Percentiles rank a stretch among this genome's conserved stretches.
Evolutionary conservation across 1,139 yeast species (phyloP).

Genomic region (Zygoascus sp.): DNA sequence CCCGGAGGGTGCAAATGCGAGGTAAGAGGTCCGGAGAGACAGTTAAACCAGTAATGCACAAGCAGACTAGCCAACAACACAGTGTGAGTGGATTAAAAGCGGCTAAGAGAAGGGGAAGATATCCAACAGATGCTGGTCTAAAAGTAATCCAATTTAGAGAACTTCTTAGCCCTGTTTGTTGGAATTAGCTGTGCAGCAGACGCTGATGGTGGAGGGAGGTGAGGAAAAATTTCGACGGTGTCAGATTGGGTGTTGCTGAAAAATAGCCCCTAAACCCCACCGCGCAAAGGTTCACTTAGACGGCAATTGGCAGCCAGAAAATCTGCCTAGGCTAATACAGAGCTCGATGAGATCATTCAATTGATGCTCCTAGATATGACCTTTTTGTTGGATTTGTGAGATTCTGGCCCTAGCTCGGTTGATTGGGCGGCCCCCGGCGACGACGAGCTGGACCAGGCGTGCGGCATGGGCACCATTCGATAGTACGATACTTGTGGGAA

Average conservation of each 20-base stretch:
- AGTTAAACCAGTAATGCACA: too few species aligned
- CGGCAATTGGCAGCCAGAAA: background rate
- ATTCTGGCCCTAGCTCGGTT: too few species aligned
- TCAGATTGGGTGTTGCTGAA: background rate
- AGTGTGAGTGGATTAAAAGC: background rate
- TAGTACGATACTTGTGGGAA: too few species aligned
- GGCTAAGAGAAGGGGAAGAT: background rate
- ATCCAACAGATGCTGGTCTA: background rate
- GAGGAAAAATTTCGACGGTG: conserved; percentile 3
- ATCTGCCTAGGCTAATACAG: too few species aligned
- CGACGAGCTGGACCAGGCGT: too few species aligned
- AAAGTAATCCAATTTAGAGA: background rate
- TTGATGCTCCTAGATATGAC: too few species aligned
- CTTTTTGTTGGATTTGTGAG: too few species aligned
- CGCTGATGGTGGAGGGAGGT: conserved; percentile 1
- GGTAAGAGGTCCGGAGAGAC: background rate
- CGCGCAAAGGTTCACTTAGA: too few species aligned
- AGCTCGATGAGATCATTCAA: too few species aligned
- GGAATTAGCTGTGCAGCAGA: background rate
- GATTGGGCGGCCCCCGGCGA: too few species aligned
- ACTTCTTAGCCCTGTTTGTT: conserved; percentile 1
- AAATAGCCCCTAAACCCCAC: background rate
- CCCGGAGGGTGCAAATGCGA: background rate
- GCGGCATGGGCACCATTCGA: too few species aligned
- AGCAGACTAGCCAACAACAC: background rate